These are phyloP conservation scores for Cavenderia fasciculata DNA, from an alignment of 78 protist genomes.

Conservation along the genomic window DNA sequence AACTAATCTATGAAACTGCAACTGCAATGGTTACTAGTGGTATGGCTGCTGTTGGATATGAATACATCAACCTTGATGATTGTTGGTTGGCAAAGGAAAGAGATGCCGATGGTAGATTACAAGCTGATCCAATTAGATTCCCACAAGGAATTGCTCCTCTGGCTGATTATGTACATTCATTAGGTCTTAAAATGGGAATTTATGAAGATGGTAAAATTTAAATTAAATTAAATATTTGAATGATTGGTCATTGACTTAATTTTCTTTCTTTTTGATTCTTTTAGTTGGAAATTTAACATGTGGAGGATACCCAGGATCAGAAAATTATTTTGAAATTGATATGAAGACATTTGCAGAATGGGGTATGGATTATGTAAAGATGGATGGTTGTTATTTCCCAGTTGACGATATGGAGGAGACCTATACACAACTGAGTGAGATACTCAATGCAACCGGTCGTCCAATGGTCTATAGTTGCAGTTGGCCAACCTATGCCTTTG, in stretches of 20 bases:
- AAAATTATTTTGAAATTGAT: constrained; percentile 54
- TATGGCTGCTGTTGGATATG: constrained; percentile 85
- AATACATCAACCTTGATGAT: constrained; percentile 81
- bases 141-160: constrained; percentile 87
- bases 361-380: constrained; percentile 83
- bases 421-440: constrained; percentile 41
- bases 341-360: constrained; percentile 58
- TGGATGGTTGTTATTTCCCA: constrained; percentile 56
- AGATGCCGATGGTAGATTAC: constrained; percentile 18
- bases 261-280: too few relatives aligned
- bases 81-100: constrained; percentile 71
- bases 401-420: constrained; percentile 30
- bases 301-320: constrained; percentile 79
- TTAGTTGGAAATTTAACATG: constrained; percentile 85
- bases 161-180: constrained; percentile 82
- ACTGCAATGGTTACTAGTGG: constrained; percentile 85
- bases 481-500: constrained; percentile 56
- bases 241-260: too few relatives aligned
- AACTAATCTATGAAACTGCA: constrained; percentile 56
- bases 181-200: constrained; percentile 88
- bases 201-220: constrained; percentile 84
- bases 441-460: constrained; percentile 65
- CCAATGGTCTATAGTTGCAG: constrained; percentile 74
- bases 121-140: constrained; percentile 85
- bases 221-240: too few relatives aligned